Conservation (phyloP, 164 flowering plant species). For the Buxus sempervirens region DNA sequence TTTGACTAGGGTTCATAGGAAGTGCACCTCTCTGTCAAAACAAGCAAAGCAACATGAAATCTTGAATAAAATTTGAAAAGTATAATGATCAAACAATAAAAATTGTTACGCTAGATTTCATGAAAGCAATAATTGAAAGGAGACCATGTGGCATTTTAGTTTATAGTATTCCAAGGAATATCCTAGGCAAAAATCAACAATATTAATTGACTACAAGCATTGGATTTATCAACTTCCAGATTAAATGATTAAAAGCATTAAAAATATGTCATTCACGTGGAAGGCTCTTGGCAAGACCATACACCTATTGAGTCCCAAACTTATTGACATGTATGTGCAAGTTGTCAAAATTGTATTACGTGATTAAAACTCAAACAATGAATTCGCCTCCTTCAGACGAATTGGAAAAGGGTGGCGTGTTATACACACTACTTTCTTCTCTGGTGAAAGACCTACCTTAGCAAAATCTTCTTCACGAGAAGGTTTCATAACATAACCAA, state of each 20-base stretch:
- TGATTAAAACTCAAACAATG: too few relatives aligned
- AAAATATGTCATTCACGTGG: neutral
- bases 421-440: neutral
- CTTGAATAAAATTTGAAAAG: neutral
- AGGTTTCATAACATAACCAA: constrained; percentile 87
- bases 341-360: too few relatives aligned
- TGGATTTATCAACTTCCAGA: neutral
- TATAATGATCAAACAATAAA: neutral
- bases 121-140: too few relatives aligned
- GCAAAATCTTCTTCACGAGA: constrained; percentile 93
- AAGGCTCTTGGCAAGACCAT: too few relatives aligned
- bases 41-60: constrained; percentile 5
- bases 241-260: neutral
- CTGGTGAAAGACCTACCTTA: constrained; percentile 45
- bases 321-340: too few relatives aligned
- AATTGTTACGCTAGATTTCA: neutral
- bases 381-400: too few relatives aligned
- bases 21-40: constrained; percentile 88
- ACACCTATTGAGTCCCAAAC: too few relatives aligned
- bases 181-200: neutral
- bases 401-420: too few relatives aligned
- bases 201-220: neutral
- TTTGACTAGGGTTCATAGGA: constrained; percentile 65
- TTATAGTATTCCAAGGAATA: neutral
- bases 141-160: too few relatives aligned